A percentile compares a stretch with the other conserved stretches of the same genome.
These are phyloP conservation scores for Auricularia auricula-judae DNA, from an alignment of 768 basidiomycete species.

Conservation along the genomic window DNA sequence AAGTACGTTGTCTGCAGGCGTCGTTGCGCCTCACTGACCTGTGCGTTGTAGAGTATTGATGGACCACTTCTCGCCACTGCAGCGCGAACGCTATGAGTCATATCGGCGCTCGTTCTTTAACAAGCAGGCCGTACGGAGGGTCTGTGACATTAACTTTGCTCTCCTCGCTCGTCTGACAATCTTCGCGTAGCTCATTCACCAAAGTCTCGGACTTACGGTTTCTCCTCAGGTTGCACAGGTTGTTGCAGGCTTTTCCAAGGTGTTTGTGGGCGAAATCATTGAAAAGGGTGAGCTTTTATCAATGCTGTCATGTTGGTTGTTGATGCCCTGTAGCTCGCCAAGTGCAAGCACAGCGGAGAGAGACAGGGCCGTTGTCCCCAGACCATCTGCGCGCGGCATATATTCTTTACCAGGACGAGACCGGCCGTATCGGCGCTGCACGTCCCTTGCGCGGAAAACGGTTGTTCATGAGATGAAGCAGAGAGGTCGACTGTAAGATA, in stretches of 20 bases:
- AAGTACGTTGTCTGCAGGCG: conserved; percentile 36
- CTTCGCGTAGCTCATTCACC: conserved; percentile 60
- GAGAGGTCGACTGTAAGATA: not conserved
- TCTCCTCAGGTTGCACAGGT: conserved; percentile 82
- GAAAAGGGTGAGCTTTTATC: conserved; percentile 52
- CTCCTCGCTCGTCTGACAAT: not conserved
- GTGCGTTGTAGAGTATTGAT: conserved; percentile 55
- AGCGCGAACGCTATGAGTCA: conserved; percentile 84
- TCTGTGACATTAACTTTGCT: conserved; percentile 15
- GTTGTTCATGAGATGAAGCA: conserved; percentile 52
- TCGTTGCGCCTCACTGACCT: not conserved
- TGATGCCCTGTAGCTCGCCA: conserved; percentile 44
- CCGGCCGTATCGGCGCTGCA: conserved; percentile 71
- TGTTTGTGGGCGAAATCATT: conserved; percentile 87
- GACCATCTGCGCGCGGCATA: conserved; percentile 89
- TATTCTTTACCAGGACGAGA: conserved; percentile 67
- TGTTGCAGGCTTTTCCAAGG: conserved; percentile 81
- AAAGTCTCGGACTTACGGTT: conserved; percentile 68
- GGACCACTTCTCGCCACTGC: conserved; percentile 74
- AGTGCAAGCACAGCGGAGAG: conserved; percentile 60
- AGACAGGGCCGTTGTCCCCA: conserved; percentile 71
- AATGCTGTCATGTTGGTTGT: not conserved
- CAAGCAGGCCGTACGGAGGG: conserved; percentile 75
- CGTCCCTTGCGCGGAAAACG: conserved; percentile 57
- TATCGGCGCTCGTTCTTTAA: conserved; percentile 76